Conservation (phyloP, 176 grass and related monocot species). For the Ensete ventricosum region DNA sequence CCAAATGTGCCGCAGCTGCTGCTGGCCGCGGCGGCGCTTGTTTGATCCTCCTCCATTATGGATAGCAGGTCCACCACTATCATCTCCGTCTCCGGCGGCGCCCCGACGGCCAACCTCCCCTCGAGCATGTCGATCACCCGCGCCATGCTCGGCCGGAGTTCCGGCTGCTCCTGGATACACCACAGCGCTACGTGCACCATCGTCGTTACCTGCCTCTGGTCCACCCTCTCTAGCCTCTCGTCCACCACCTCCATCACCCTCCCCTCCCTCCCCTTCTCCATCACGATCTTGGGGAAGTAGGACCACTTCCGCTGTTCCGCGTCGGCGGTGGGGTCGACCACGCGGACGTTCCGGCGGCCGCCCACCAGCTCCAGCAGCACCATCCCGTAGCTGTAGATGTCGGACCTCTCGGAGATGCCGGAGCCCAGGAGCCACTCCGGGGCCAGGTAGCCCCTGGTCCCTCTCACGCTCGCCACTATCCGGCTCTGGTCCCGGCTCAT, state of each 20-base stretch:
- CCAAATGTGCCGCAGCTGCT: neutral
- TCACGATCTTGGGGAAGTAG: constrained; percentile 45
- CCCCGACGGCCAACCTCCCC: neutral
- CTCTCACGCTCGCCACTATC: constrained; percentile 44
- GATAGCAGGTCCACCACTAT: constrained; percentile 14
- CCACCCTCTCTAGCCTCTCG: constrained; percentile 20
- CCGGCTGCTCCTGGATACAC: constrained; percentile 19
- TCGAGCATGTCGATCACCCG: constrained; percentile 16
- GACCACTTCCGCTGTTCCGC: constrained; percentile 33
- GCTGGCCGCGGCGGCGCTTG: neutral
- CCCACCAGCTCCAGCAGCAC: constrained; percentile 62
- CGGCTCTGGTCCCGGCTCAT: constrained; percentile 60
- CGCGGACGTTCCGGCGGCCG: constrained; percentile 33
- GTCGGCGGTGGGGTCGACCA: neutral
- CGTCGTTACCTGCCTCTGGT: constrained; percentile 16
- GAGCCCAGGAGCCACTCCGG: constrained; percentile 60
- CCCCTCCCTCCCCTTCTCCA: constrained; percentile 31
- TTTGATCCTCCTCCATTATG: neutral
- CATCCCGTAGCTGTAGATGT: constrained; percentile 74
- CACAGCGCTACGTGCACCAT: constrained; percentile 18
- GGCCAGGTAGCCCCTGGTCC: constrained; percentile 59
- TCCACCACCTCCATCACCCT: constrained; percentile 43
- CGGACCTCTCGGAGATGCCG: constrained; percentile 50
- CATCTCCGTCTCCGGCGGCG: constrained; percentile 18
- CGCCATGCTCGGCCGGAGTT: constrained; percentile 18